phyloP scores from a whole-genome alignment of 768 basidiomycete species.

The Psilocybe subaeruginosa region DNA sequence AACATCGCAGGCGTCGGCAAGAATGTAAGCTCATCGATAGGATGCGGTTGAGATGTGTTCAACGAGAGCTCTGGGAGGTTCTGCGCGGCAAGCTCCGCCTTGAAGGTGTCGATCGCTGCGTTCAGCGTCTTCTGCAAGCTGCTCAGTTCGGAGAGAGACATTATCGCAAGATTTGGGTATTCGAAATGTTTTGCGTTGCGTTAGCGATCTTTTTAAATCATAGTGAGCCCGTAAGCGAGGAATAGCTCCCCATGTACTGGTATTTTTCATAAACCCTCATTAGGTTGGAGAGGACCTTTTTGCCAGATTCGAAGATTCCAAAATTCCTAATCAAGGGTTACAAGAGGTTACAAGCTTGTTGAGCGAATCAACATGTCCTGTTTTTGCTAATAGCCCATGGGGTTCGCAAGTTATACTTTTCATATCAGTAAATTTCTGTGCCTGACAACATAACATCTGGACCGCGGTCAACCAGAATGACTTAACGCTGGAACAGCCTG shows the following conservation, averaged over 20 bases:
- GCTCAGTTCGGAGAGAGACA: slow-evolving; percentile 35
- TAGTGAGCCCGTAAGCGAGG: not conserved
- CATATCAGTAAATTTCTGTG: not conserved
- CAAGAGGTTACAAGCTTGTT: not conserved
- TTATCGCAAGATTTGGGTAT: not conserved
- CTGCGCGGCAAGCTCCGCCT: slow-evolving; percentile 37
- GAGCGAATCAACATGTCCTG: not conserved
- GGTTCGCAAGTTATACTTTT: not conserved
- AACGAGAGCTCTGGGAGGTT: slow-evolving; percentile 38
- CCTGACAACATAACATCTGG: not conserved
- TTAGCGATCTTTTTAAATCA: not conserved
- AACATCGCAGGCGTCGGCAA: slow-evolving; percentile 39
- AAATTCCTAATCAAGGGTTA: slow-evolving; percentile 4
- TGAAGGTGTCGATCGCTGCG: slow-evolving; percentile 39
- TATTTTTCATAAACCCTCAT: slow-evolving; percentile 6
- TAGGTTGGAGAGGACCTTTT: not conserved
- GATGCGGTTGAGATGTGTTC: slow-evolving; percentile 36
- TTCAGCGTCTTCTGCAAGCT: slow-evolving; percentile 43
- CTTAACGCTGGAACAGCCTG: not conserved
- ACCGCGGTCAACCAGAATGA: not conserved
- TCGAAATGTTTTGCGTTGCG: not conserved
- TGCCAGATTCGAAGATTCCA: slow-evolving; percentile 6
- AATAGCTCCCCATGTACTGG: not conserved
- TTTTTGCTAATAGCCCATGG: not conserved
- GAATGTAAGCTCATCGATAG: slow-evolving; percentile 38